Evolutionary conservation across 371 early-diverging fungal genomes (phyloP).

Genomic region (Mortierella sp.): DNA sequence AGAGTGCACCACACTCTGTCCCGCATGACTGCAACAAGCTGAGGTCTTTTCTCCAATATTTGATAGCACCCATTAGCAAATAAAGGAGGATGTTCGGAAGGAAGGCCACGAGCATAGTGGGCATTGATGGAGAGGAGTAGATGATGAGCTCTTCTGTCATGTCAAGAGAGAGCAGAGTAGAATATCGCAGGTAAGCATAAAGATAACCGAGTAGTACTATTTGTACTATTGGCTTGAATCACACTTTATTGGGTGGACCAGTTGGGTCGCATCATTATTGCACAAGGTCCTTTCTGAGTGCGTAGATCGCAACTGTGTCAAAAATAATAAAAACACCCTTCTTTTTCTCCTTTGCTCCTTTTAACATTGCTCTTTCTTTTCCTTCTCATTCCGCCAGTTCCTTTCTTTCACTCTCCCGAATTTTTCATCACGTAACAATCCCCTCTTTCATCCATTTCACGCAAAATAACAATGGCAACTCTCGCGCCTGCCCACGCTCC

Average conservation of each 20-base stretch:
- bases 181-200: too few relatives aligned
- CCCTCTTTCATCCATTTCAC: neutral
- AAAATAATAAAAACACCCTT: neutral
- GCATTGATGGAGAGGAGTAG: too few relatives aligned
- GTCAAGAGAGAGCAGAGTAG: too few relatives aligned
- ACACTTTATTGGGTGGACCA: neutral
- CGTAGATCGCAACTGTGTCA: neutral
- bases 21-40: too few relatives aligned
- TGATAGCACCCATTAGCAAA: too few relatives aligned
- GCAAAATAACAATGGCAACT: constrained; percentile 11
- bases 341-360: neutral
- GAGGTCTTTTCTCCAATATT: too few relatives aligned
- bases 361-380: constrained; percentile 4
- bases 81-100: too few relatives aligned
- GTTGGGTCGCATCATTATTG: constrained; percentile 11
- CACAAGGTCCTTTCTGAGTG: constrained; percentile 2
- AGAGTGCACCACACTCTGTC: too few relatives aligned
- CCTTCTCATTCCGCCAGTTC: constrained; percentile 4
- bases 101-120: too few relatives aligned
- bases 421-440: neutral
- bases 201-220: too few relatives aligned
- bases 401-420: constrained; percentile 3
- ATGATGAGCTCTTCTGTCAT: too few relatives aligned
- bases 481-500: constrained; percentile 12
- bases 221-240: too few relatives aligned